Percentiles rank a stretch among this genome's conserved stretches.
Conservation (phyloP, 2,329 filamentous ascomycete genomes). For the Stemphylium beticola region DNA sequence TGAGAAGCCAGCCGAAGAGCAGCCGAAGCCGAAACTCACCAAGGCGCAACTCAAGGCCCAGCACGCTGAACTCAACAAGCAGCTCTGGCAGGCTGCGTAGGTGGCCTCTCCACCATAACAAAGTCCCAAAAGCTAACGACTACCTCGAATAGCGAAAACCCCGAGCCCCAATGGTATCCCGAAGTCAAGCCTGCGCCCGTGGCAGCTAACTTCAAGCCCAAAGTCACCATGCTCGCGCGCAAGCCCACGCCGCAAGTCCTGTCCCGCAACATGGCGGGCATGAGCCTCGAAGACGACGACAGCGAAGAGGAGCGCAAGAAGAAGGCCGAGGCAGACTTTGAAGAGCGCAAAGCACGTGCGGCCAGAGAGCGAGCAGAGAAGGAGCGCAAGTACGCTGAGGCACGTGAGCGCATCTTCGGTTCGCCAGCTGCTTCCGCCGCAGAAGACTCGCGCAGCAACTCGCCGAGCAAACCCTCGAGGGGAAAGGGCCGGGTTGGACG, state of each 20-base stretch:
- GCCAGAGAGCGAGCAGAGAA: conserved; percentile 85
- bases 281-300: conserved; percentile 61
- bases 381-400: conserved; percentile 87
- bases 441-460: conserved; percentile 45
- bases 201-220: conserved; percentile 76
- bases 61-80: conserved; percentile 82
- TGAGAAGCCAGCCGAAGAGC: conserved; percentile 48
- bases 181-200: conserved; percentile 70
- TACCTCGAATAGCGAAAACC: conserved; percentile 66
- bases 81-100: conserved; percentile 89
- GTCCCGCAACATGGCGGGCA: conserved; percentile 60
- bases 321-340: conserved; percentile 69
- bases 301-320: conserved; percentile 68
- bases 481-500: conserved; percentile 46
- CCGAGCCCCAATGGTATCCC: conserved; percentile 76
- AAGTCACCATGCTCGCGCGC: conserved; percentile 83
- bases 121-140: conserved; percentile 20
- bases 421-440: conserved; percentile 51
- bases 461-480: conserved; percentile 39
- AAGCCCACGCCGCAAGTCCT: conserved; percentile 72
- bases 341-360: conserved; percentile 79
- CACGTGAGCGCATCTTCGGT: conserved; percentile 85
- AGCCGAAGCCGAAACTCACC: conserved; percentile 60
- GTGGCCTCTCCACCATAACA: conserved; percentile 30
- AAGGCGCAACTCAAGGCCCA: conserved; percentile 79